A percentile compares a stretch with the other conserved stretches of the same genome.
Conservation (phyloP, 495 filamentous ascomycete genomes). For the Choiromyces venosus region DNA sequence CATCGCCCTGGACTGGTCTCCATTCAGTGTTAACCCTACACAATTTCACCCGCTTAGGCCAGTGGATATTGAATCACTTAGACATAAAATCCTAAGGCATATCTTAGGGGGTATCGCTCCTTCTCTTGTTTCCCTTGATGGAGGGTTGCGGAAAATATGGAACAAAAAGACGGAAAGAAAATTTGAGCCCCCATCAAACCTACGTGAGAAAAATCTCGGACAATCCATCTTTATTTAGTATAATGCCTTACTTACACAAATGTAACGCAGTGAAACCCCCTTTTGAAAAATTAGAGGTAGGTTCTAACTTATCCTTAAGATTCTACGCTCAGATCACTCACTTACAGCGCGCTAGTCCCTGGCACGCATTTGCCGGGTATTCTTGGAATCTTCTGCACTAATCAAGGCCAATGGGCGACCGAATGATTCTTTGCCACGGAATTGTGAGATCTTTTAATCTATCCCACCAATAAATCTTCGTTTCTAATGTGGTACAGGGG, state of each 20-base stretch:
- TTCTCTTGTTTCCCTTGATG: constrained; percentile 5
- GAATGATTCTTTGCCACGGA: neutral
- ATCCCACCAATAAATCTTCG: too few species aligned
- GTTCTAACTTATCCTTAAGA: neutral
- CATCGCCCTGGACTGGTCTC: constrained; percentile 12
- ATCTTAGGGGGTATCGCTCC: neutral
- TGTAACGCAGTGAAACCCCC: neutral
- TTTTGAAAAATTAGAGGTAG: neutral
- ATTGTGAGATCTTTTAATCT: too few species aligned
- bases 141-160: neutral
- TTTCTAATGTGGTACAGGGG: neutral
- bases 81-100: neutral
- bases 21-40: neutral
- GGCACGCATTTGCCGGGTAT: neutral
- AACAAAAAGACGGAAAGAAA: neutral
- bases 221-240: neutral
- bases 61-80: neutral
- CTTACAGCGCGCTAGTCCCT: neutral
- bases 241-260: neutral
- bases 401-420: neutral
- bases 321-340: neutral
- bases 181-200: neutral
- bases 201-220: neutral
- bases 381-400: neutral
- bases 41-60: neutral